phyloP scores from a whole-genome alignment of 768 basidiomycete genomes.

The Fomitopsis pulvina region DNA sequence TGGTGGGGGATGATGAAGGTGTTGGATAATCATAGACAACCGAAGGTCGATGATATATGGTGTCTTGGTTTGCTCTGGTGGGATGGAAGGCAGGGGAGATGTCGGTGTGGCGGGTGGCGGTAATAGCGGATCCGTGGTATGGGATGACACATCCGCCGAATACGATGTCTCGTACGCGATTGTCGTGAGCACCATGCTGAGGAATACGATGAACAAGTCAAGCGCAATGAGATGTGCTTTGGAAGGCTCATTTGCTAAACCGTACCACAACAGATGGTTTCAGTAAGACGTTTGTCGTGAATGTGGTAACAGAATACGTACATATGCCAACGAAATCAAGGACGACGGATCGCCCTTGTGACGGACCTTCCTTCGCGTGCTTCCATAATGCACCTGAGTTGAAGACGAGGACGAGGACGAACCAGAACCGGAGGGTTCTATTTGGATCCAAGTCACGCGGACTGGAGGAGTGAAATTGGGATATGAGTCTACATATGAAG shows the following conservation, averaged over 20 bases:
- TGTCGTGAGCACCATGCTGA: conserved; percentile 61
- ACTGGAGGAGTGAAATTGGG: conserved; percentile 60
- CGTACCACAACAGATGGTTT: not conserved
- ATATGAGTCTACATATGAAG: conserved; percentile 45
- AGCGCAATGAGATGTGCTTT: conserved; percentile 58
- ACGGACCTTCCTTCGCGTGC: conserved; percentile 46
- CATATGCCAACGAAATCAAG: conserved; percentile 79
- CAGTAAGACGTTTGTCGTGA: not conserved
- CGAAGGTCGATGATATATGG: conserved; percentile 61
- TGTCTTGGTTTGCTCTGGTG: conserved; percentile 14
- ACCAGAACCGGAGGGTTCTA: conserved; percentile 65
- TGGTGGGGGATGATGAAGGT: conserved; percentile 49
- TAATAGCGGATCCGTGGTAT: conserved; percentile 35
- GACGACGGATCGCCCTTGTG: conserved; percentile 55
- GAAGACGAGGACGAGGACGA: conserved; percentile 48
- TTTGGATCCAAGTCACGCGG: conserved; percentile 61
- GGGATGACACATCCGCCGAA: conserved; percentile 33
- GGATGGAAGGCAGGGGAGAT: conserved; percentile 9
- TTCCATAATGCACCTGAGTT: conserved; percentile 56
- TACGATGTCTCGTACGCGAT: conserved; percentile 62
- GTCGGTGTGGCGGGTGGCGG: conserved; percentile 24
- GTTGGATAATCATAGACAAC: conserved; percentile 44
- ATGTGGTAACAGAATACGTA: conserved; percentile 29
- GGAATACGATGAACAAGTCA: conserved; percentile 58
- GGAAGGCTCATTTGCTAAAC: conserved; percentile 44